phyloP scores from a whole-genome alignment of 2,329 filamentous ascomycete genomes.

The Aspergillus brasiliensis region DNA sequence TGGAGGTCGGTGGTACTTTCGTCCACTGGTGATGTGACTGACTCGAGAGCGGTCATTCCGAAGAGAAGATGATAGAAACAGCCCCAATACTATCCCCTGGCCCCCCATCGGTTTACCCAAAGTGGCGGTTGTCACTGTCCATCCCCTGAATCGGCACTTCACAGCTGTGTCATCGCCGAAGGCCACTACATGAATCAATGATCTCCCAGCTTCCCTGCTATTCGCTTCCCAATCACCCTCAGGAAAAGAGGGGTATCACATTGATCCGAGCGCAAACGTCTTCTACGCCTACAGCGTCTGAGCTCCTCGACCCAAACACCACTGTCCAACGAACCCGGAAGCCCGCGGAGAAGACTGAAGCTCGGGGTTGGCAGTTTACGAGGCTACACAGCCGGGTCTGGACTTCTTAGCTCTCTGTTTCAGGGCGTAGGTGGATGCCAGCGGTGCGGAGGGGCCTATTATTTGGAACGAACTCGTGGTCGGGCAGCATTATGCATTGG shows the following conservation, averaged over 20 bases:
- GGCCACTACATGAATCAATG: too few relatives aligned
- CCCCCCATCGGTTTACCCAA: not conserved
- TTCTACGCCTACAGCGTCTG: not conserved
- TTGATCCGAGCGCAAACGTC: not conserved
- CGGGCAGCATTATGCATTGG: not conserved
- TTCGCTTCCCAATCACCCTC: not conserved
- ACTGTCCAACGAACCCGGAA: not conserved
- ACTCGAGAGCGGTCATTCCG: not conserved
- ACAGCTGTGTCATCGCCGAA: not conserved
- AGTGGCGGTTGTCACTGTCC: not conserved
- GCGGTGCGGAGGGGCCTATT: not conserved
- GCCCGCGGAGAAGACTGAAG: not conserved
- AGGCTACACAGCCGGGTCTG: too few relatives aligned
- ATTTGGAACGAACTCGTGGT: not conserved
- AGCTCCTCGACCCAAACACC: not conserved
- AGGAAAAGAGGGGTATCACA: not conserved
- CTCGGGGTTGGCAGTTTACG: too few relatives aligned
- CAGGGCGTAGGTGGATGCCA: not conserved
- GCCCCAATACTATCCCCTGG: not conserved
- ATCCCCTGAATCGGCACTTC: not conserved
- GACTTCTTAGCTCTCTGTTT: too few relatives aligned
- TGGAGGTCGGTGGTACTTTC: not conserved
- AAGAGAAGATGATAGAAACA: not conserved
- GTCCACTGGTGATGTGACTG: not conserved
- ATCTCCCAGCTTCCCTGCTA: too few relatives aligned